These are phyloP conservation scores for Pyricularia sp. DNA, from an alignment of 2,329 filamentous ascomycete genomes.

Conservation along the genomic window DNA sequence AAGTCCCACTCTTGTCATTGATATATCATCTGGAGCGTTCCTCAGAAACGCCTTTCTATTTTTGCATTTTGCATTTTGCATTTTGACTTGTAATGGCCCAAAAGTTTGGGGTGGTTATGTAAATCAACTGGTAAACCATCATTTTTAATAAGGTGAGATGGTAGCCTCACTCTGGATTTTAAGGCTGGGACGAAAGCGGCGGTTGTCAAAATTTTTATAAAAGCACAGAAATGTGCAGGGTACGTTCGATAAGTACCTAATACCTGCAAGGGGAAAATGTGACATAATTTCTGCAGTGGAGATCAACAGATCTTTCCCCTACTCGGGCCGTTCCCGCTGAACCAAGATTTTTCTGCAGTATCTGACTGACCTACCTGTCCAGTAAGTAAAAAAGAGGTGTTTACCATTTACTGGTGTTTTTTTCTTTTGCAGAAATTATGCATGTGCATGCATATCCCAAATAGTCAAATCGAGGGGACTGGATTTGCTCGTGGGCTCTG, in stretches of 20 bases:
- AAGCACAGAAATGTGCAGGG: background rate
- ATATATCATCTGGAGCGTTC: background rate
- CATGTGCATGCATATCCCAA: background rate
- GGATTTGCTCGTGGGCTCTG: background rate
- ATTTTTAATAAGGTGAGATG: too few species aligned
- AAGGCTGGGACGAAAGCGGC: too few species aligned
- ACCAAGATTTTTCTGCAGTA: background rate
- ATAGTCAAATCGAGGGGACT: background rate
- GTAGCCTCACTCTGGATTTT: too few species aligned
- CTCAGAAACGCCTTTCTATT: background rate
- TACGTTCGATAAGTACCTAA: background rate
- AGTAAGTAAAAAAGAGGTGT: too few species aligned
- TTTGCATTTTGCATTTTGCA: slow-evolving; percentile 9
- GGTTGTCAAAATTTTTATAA: background rate
- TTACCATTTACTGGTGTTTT: background rate
- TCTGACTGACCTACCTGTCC: background rate
- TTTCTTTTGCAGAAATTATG: background rate
- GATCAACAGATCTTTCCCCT: background rate
- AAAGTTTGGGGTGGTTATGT: too few species aligned
- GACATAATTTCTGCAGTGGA: background rate
- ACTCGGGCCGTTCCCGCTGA: background rate
- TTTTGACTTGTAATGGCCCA: slow-evolving; percentile 10
- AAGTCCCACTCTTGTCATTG: slow-evolving; percentile 1
- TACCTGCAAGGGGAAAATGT: background rate
- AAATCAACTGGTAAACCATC: too few species aligned